Evolutionary conservation across 805 yeast genomes (phyloP).

Genomic region (Metschnikowia chrysomelidarum): DNA sequence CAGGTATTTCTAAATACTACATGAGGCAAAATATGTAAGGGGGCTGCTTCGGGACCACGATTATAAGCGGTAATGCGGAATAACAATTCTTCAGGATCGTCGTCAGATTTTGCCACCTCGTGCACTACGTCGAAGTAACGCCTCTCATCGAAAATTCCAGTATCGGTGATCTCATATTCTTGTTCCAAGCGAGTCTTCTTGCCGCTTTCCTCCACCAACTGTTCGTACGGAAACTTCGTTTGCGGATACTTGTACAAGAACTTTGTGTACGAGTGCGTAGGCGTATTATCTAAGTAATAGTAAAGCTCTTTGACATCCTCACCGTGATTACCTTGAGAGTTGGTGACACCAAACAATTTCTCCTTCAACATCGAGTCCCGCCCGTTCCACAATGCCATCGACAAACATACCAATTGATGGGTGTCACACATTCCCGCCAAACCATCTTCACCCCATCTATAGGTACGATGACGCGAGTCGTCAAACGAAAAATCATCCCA

Average conservation of each 20-base stretch:
- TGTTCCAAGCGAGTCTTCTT: conserved; percentile 62
- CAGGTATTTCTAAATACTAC: conserved; percentile 83
- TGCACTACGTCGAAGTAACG: conserved; percentile 84
- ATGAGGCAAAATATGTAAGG: conserved; percentile 83
- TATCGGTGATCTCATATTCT: conserved; percentile 83
- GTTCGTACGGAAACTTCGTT: conserved; percentile 73
- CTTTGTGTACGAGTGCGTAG: conserved; percentile 90
- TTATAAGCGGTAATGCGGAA: conserved; percentile 88
- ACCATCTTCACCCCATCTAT: conserved; percentile 97
- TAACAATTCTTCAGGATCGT: conserved; percentile 74
- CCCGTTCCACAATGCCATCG: conserved; percentile 92
- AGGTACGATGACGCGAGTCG: conserved; percentile 74
- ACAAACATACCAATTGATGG: conserved; percentile 70
- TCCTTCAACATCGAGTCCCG: conserved; percentile 83
- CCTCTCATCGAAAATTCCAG: conserved; percentile 69
- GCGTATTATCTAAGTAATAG: conserved; percentile 86
- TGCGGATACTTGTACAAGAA: conserved; percentile 93
- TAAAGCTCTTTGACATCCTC: conserved; percentile 89
- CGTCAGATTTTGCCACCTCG: conserved; percentile 85
- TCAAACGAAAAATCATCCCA: conserved; percentile 89
- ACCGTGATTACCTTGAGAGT: conserved; percentile 93
- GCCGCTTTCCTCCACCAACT: conserved; percentile 65
- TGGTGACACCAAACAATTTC: conserved; percentile 82
- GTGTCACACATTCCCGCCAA: conserved; percentile 86
- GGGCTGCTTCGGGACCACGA: conserved; percentile 80